Evolutionary conservation across 1,139 yeast species (phyloP), one percentile per base, ranked within the genome.

Genomic region (Candida tetrigidarum): DNA sequence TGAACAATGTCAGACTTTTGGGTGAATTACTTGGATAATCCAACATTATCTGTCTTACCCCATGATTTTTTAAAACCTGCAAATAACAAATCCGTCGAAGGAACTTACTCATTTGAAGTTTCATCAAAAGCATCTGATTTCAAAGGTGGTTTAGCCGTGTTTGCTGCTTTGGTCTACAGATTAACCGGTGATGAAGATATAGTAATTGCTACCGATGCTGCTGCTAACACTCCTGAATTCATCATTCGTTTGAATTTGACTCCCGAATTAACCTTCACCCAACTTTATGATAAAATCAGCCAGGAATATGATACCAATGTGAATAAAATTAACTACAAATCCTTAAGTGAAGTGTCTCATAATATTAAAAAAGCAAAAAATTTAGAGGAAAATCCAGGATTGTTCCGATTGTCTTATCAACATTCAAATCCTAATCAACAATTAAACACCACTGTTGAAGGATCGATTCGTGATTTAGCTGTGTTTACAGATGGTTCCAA

Each of bases 121-220:
- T 41, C 52, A 2, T 11, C 9, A 6, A 11, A 20, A 14, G 25
- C 35, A 15, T 19, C 43, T 11, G 43, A 49, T 3, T 87, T 85
- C 61, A 62, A 75, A 25, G 65, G 78, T 16, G 83, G 85, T 0
- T 74, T 90, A 47, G 73, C 96, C n/a, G 80, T 80, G 1, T 88
- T 85, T 69, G 81, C 86, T 22, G 81, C 86, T 2, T 73, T 93
- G 46, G 76, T 89, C 32, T 85, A 80, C 65, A 78, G 98, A 60
- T 73, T 89, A 45, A 86, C 97, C 4, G 98, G 97, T 22, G 98
- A 93, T 60, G 97, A 91, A 52, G 98, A 93, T 58, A 83, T 93
- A 44, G 84, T 87, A n/a, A 69, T 93, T 50, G 90, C 96, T 22
- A 81, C 95, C 1, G 83, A 83, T 48, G 64, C 74, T 12, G 61